Evolutionary conservation across 495 filamentous ascomycete genomes (phyloP).

Genomic region (Bathelium albidoporum): DNA sequence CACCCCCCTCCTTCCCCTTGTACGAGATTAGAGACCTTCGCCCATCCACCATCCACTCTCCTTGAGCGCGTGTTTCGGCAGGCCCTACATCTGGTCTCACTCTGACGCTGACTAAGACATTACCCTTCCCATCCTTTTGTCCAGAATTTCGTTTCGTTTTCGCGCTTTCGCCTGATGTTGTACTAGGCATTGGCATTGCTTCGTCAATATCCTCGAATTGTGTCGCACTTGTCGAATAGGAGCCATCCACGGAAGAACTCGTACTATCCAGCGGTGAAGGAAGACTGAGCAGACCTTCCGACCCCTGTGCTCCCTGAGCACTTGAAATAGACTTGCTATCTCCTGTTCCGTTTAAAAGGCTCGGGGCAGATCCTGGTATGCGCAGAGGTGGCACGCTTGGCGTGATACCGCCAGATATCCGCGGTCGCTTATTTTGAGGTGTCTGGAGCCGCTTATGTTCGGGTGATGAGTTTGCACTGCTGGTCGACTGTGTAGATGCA

Average conservation of each 20-base stretch:
- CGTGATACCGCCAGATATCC: neutral
- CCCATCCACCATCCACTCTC: conserved; percentile 92
- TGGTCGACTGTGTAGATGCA: conserved; percentile 13
- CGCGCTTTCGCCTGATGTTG: conserved; percentile 26
- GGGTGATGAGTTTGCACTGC: conserved; percentile 21
- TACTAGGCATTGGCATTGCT: conserved; percentile 14
- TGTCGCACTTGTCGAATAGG: conserved; percentile 81
- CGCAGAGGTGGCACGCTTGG: conserved; percentile 7
- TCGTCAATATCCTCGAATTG: conserved; percentile 69
- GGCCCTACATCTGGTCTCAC: conserved; percentile 70
- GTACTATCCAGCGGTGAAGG: conserved; percentile 77
- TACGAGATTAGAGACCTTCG: conserved; percentile 71
- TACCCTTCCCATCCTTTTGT: conserved; percentile 64
- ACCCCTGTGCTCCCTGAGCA: conserved; percentile 47
- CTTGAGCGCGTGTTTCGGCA: conserved; percentile 53
- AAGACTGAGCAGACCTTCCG: conserved; percentile 58
- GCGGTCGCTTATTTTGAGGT: neutral
- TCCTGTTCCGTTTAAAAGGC: conserved; percentile 65
- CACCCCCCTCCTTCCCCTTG: conserved; percentile 77
- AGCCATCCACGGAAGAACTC: conserved; percentile 80
- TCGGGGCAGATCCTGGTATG: conserved; percentile 39
- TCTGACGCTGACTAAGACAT: conserved; percentile 90
- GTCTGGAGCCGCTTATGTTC: conserved; percentile 2
- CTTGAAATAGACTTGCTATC: conserved; percentile 62
- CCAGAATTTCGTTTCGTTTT: conserved; percentile 25